A percentile compares a stretch with the other conserved stretches of the same genome.
Evolutionary conservation across 2,329 filamentous ascomycete species (phyloP).

Genomic region (Aphanoascus verrucosus): DNA sequence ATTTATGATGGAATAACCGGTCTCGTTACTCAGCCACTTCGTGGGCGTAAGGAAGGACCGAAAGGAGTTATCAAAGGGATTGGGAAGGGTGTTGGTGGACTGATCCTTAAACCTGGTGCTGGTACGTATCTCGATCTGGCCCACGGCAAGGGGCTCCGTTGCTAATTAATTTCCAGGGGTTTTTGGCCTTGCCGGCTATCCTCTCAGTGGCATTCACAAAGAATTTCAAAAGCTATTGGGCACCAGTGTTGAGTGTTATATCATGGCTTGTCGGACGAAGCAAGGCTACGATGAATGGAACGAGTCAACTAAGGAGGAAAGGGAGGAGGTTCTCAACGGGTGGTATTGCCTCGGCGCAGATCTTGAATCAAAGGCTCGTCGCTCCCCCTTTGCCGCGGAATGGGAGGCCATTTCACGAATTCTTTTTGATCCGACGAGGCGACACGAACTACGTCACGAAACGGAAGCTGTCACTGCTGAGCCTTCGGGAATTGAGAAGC

Average conservation of each 20-base stretch:
- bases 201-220: slow-evolving; percentile 71
- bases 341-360: slow-evolving; percentile 55
- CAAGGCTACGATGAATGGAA: slow-evolving; percentile 62
- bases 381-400: slow-evolving; percentile 39
- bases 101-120: slow-evolving; percentile 71
- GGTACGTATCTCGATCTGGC: slow-evolving; percentile 40
- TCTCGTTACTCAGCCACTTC: slow-evolving; percentile 66
- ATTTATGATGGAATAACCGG: slow-evolving; percentile 75
- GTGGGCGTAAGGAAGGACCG: slow-evolving; percentile 53
- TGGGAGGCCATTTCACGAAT: slow-evolving; percentile 22
- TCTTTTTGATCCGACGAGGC: slow-evolving; percentile 13
- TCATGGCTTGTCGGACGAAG: slow-evolving; percentile 62
- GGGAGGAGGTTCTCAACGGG: slow-evolving; percentile 50
- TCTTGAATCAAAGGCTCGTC: slow-evolving; percentile 46
- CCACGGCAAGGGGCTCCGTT: not conserved
- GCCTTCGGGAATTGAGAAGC: slow-evolving; percentile 7
- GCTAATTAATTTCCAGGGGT: slow-evolving; percentile 36
- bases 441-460: slow-evolving; percentile 6
- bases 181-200: slow-evolving; percentile 66
- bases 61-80: slow-evolving; percentile 66
- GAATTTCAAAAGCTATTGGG: slow-evolving; percentile 62
- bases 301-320: slow-evolving; percentile 47
- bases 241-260: slow-evolving; percentile 64
- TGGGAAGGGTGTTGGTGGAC: slow-evolving; percentile 70
- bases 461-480: not conserved